Evolutionary conservation across 78 protist genomes (phyloP), one percentile per base, ranked within the genome.

Genomic region (Mantamonas sphyraenae): DNA sequence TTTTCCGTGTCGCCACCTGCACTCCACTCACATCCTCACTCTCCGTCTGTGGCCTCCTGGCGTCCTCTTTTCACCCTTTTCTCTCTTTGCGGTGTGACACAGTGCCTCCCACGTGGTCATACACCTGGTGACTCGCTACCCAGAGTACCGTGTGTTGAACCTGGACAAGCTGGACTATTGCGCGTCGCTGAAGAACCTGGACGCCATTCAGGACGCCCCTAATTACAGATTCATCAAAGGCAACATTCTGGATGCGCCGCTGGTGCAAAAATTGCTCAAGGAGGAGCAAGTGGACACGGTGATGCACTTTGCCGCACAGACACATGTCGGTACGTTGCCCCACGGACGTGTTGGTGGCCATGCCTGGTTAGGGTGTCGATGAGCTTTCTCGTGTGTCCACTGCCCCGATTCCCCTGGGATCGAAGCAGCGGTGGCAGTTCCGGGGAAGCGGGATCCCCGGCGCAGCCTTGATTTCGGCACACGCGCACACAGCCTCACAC

Each of bases 281-380:
- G 20, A 56, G 4, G 86, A 87, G 33, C 0, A 62, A 19, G 70
- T 95, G 30, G 98, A 95, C 89, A 89, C 95, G 19, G 80, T 95
- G 60, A 63, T 94, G 24, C 91, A 95, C 73, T 83, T 91, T 38
- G 98, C 98, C 22, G 98, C 98, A 20, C 84, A 90, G 64, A 57
- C 92, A 26, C 97, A 95, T 72, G 98, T 95, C n/a, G 95, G 43
- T 39, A 62, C 24, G 63, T 40, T 26, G 17, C 53, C 16, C 16
- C 53, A n/a, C n/a, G n/a, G n/a, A n/a, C n/a, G n/a, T n/a, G n/a
- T n/a, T n/a, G n/a, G n/a, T n/a, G n/a, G n/a, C n/a, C n/a, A n/a
- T n/a, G n/a, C n/a, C n/a, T n/a, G n/a, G n/a, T n/a, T n/a, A n/a
- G n/a, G n/a, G n/a, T n/a, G n/a, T n/a, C n/a, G n/a, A n/a, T n/a